Base-by-base conservation (phyloP, 345 rosid genomes). In the Citrus sp. region DNA sequence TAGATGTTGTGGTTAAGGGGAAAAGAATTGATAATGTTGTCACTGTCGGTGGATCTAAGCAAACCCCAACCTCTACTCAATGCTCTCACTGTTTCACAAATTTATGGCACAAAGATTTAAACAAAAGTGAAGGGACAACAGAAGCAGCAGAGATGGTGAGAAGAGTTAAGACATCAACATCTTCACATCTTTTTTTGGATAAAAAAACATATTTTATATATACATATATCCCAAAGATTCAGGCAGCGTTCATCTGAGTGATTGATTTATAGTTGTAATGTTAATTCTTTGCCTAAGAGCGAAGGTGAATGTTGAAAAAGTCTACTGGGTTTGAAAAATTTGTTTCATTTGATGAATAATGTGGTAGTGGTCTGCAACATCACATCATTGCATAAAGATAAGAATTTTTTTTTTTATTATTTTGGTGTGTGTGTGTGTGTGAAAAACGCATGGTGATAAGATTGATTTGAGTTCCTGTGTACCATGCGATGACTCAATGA, bases 11-110 rank as follows among this genome's bases (percentile, higher is more conserved):
- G 77, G 79, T 68, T 6, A 49, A 24, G 68, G 79, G 75, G 73
- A 49, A 61, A 49, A 28, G n/a, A 30, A 19, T 67, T 60, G 70
- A 73, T 73, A 24, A 70, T 66, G 67, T 69, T 74, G 84, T 78
- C 81, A 74, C 79, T 78, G 81, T 82, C 84, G 79, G 81, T 74
- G 81, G 68, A 60, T 78, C 59, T 46, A 38, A 12, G 65, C 54
- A 77, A 82, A 82, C 76, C 79, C 84, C 79, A 69, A 74, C 81
- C 81, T 78, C 82, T 62, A 54, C 79, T 40, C 73, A 22, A 25
- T 38, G 27, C 78, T 32, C 14, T 32, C 16, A 54, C 40, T 49
- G 38, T 19, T 66, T 65, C 25, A 21, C 25, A 35, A 35, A 9
- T 27, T 56, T 22, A 9, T 46, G 73, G 24, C 37, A 38, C 28